A percentile compares a stretch with the other conserved stretches of the same genome.
Conservation (phyloP, 2,329 filamentous ascomycete species). For the Aspergillus pseudotamarii region DNA sequence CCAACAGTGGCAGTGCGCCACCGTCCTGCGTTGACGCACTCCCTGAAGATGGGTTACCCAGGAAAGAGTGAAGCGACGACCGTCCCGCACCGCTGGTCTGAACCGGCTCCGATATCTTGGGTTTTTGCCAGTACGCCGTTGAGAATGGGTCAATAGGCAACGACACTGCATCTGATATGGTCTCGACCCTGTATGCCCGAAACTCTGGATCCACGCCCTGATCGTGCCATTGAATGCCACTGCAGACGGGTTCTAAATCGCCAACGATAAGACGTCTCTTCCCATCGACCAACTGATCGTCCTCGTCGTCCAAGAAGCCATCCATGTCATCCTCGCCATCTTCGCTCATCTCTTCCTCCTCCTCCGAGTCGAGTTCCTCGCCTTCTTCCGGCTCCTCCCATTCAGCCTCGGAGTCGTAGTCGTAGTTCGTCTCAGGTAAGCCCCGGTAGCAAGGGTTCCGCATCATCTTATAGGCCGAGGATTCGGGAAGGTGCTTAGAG, state of each 20-base stretch:
- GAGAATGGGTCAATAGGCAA: conserved; percentile 84
- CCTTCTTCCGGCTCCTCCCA: conserved; percentile 74
- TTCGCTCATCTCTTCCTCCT: conserved; percentile 63
- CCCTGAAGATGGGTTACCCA: conserved; percentile 20
- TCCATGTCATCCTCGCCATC: conserved; percentile 84
- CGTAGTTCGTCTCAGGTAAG: conserved; percentile 61
- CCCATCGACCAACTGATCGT: conserved; percentile 62
- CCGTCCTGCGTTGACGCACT: conserved; percentile 16
- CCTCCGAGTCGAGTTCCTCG: conserved; percentile 67
- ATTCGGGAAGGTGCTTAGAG: conserved; percentile 50
- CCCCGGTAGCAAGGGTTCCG: conserved; percentile 57
- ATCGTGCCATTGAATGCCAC: conserved; percentile 81
- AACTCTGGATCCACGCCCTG: conserved; percentile 53
- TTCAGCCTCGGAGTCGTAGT: conserved; percentile 67
- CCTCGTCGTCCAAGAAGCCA: conserved; percentile 85
- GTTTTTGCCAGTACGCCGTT: conserved; percentile 71
- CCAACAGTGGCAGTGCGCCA: conserved; percentile 16
- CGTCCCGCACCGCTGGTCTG: conserved; percentile 18
- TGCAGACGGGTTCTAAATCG: conserved; percentile 74
- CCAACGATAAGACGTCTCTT: conserved; percentile 63
- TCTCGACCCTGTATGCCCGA: conserved; percentile 70
- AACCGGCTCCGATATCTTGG: conserved; percentile 28
- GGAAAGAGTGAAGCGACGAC: conserved; percentile 26
- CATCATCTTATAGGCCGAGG: conserved; percentile 49
- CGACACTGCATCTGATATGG: conserved; percentile 61